phyloP scores from a whole-genome alignment of 1,284 basidiomycete species.

The Pseudozyma hubeiensis region DNA sequence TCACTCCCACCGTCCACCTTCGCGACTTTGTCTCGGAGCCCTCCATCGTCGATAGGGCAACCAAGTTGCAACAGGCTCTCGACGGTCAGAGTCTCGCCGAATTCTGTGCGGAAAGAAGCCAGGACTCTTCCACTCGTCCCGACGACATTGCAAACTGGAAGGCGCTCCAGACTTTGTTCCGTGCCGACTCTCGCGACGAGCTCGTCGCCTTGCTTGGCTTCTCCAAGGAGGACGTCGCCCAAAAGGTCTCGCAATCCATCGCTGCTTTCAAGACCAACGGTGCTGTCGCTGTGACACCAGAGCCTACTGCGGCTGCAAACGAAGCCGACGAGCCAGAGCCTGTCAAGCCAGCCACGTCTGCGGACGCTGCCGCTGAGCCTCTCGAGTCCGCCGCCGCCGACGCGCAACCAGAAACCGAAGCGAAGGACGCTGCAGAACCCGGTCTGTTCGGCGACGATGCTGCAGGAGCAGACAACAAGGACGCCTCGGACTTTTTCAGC shows the following conservation, averaged over 20 bases:
- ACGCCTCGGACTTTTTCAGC: conserved; percentile 87
- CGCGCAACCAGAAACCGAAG: conserved; percentile 69
- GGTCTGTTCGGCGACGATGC: conserved; percentile 88
- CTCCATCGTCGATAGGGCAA: conserved; percentile 81
- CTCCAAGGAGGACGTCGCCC: conserved; percentile 85
- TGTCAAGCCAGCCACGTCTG: conserved; percentile 66
- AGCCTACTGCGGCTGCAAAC: conserved; percentile 66
- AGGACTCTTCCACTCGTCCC: conserved; percentile 69
- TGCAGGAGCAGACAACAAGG: conserved; percentile 73
- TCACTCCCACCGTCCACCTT: conserved; percentile 69
- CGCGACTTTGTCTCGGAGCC: conserved; percentile 77
- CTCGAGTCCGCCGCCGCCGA: conserved; percentile 51
- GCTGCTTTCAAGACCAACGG: conserved; percentile 73
- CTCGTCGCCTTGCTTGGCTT: conserved; percentile 91
- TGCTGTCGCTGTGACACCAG: conserved; percentile 53
- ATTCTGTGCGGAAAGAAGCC: conserved; percentile 64
- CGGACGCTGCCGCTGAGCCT: conserved; percentile 72
- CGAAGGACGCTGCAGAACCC: conserved; percentile 70
- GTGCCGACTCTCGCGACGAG: conserved; percentile 87
- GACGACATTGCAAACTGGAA: conserved; percentile 77
- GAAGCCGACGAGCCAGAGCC: conserved; percentile 45
- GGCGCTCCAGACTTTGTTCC: conserved; percentile 87
- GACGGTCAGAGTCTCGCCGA: conserved; percentile 70
- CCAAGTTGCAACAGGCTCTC: conserved; percentile 77
- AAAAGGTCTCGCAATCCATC: conserved; percentile 83